These are phyloP conservation scores for Aspergillus piperis DNA, from an alignment of 2,329 filamentous ascomycete genomes.

Conservation along the genomic window DNA sequence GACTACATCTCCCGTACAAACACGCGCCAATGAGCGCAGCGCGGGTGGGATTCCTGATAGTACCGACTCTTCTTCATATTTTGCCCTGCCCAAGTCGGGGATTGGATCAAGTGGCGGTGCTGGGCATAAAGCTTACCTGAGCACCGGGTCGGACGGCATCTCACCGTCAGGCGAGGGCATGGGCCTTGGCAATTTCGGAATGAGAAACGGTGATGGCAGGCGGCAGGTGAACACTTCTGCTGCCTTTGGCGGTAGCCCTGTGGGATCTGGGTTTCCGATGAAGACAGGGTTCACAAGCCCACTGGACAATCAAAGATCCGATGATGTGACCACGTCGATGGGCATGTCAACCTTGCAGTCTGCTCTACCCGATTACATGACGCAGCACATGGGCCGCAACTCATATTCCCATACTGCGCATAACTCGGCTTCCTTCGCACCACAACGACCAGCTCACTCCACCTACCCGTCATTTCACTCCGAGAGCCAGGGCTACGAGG, in stretches of 20 bases:
- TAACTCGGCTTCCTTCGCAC: conserved; percentile 36
- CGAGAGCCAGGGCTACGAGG: conserved; percentile 38
- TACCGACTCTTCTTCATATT: conserved; percentile 50
- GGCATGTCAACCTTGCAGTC: conserved; percentile 34
- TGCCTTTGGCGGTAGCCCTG: conserved; percentile 34
- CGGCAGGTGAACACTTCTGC: conserved; percentile 35
- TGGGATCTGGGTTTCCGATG: conserved; percentile 32
- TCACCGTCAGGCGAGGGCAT: conserved; percentile 38
- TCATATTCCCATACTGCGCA: conserved; percentile 38
- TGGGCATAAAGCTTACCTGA: conserved; percentile 37
- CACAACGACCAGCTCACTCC: conserved; percentile 39
- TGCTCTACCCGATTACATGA: conserved; percentile 30
- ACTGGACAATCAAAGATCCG: conserved; percentile 32
- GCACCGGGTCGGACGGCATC: conserved; percentile 34
- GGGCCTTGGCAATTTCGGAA: conserved; percentile 29
- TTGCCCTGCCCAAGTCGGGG: conserved; percentile 48
- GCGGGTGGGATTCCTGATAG: conserved; percentile 44
- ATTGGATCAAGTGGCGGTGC: conserved; percentile 39
- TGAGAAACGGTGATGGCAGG: conserved; percentile 36
- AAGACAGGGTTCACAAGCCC: conserved; percentile 33
- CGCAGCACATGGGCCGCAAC: conserved; percentile 27
- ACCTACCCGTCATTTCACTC: conserved; percentile 43
- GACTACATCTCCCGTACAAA: conserved; percentile 61
- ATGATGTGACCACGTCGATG: conserved; percentile 32
- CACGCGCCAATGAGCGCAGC: conserved; percentile 52